phyloP scores from a whole-genome alignment of 129 eudicot species.

The Apium graveolens region DNA sequence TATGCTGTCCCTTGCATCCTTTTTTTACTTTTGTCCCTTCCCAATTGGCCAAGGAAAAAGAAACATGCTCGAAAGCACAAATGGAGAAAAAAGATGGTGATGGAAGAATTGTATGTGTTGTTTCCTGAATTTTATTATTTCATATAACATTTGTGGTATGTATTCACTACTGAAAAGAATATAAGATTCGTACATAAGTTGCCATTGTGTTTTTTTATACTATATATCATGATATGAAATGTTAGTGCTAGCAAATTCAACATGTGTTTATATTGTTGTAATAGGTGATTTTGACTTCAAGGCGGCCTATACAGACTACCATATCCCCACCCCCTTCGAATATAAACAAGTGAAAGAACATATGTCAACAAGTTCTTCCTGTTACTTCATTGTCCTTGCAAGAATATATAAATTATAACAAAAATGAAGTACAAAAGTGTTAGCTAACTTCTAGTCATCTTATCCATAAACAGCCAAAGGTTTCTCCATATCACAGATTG shows the following conservation, averaged over 20 bases:
- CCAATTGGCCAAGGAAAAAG: background rate
- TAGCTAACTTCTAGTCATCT: background rate
- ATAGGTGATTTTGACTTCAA: background rate
- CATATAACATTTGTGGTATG: background rate
- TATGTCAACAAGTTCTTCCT: background rate
- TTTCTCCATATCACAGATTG: too few relatives aligned
- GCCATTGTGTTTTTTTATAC: background rate
- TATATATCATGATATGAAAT: background rate
- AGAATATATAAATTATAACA: background rate
- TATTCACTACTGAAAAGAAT: background rate
- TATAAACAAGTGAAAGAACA: background rate
- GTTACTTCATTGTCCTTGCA: background rate
- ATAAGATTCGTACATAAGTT: background rate
- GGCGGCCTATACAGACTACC: background rate
- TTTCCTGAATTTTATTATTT: background rate
- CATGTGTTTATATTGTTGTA: background rate
- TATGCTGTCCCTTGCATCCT: background rate
- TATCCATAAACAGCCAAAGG: too few relatives aligned
- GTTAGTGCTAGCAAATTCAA: background rate
- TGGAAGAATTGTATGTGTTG: background rate
- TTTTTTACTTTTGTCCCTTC: background rate
- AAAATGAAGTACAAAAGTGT: background rate
- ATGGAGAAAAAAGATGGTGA: background rate
- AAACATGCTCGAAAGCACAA: background rate
- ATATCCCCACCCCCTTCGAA: background rate